Evolutionary conservation across 1,284 basidiomycete genomes (phyloP).

Genomic region (Sporisorium reilianum): DNA sequence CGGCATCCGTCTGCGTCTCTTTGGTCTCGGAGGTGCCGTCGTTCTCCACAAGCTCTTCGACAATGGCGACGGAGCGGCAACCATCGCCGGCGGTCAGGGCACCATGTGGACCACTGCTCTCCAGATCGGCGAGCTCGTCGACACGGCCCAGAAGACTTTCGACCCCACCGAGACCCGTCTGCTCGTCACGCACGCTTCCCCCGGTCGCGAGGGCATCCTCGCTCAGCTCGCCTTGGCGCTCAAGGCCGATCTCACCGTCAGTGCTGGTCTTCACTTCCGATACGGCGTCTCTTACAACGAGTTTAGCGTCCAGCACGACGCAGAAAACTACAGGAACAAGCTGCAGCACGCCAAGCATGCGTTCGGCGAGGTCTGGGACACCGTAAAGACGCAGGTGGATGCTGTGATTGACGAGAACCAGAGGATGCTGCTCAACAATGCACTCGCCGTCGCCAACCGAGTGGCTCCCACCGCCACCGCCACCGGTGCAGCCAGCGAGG

Average conservation of each 20-base stretch:
- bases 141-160: slow-evolving; percentile 89
- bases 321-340: slow-evolving; percentile 88
- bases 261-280: slow-evolving; percentile 95
- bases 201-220: slow-evolving; percentile 92
- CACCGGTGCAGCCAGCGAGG: slow-evolving; percentile 77
- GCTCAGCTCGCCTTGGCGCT: slow-evolving; percentile 88
- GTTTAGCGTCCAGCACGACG: slow-evolving; percentile 90
- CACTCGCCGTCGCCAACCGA: slow-evolving; percentile 83
- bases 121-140: slow-evolving; percentile 96
- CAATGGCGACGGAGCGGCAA: slow-evolving; percentile 92
- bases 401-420: slow-evolving; percentile 91
- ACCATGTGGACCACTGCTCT: slow-evolving; percentile 99
- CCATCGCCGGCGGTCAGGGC: slow-evolving; percentile 95
- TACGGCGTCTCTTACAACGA: slow-evolving; percentile 97
- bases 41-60: slow-evolving; percentile 98
- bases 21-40: slow-evolving; percentile 94
- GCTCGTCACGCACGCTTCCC: slow-evolving; percentile 90
- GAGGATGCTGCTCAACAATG: slow-evolving; percentile 87
- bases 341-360: slow-evolving; percentile 81
- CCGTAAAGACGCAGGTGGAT: slow-evolving; percentile 91
- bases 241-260: slow-evolving; percentile 94
- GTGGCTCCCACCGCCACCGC: slow-evolving; percentile 76
- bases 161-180: slow-evolving; percentile 93
- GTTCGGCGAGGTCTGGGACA: slow-evolving; percentile 93
- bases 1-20: slow-evolving; percentile 89